Conservation (phyloP, 164 flowering plant genomes). For the Cinnamomum micranthum region DNA sequence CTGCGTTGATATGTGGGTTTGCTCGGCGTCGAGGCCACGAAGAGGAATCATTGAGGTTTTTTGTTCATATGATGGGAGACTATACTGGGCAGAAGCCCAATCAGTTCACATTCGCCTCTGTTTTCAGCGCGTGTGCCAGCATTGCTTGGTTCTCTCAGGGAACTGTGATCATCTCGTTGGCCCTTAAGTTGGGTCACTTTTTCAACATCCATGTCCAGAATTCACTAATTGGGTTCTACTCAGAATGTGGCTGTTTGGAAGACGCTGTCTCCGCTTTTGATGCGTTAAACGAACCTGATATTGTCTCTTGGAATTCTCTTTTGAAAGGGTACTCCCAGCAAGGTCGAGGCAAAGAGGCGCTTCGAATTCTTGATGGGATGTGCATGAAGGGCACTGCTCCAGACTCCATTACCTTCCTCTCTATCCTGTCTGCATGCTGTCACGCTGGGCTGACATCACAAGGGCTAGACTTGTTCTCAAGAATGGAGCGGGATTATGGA, state of each 20-base stretch:
- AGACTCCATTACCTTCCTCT: slow-evolving; percentile 22
- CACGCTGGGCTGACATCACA: slow-evolving; percentile 19
- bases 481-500: slow-evolving; percentile 15
- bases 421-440: slow-evolving; percentile 25
- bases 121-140: slow-evolving; percentile 16
- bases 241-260: slow-evolving; percentile 25
- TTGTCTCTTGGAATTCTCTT: slow-evolving; percentile 30
- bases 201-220: slow-evolving; percentile 17
- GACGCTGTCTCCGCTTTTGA: slow-evolving; percentile 13
- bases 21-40: slow-evolving; percentile 10
- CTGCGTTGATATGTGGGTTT: slow-evolving; percentile 22
- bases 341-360: slow-evolving; percentile 22
- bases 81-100: slow-evolving; percentile 15
- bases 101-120: slow-evolving; percentile 20
- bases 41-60: slow-evolving; percentile 24
- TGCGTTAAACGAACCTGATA: slow-evolving; percentile 12
- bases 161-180: background rate
- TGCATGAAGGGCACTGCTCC: slow-evolving; percentile 10
- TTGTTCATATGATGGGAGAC: slow-evolving; percentile 16
- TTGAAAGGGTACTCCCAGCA: slow-evolving; percentile 22
- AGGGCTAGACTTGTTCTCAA: slow-evolving; percentile 18
- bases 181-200: slow-evolving; percentile 16
- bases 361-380: slow-evolving; percentile 19
- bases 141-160: slow-evolving; percentile 20
- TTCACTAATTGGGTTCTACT: slow-evolving; percentile 19